Evolutionary conservation across 495 filamentous ascomycete genomes (phyloP), one percentile per base, ranked within the genome.

Genomic region (Penicillium chermesinum): DNA sequence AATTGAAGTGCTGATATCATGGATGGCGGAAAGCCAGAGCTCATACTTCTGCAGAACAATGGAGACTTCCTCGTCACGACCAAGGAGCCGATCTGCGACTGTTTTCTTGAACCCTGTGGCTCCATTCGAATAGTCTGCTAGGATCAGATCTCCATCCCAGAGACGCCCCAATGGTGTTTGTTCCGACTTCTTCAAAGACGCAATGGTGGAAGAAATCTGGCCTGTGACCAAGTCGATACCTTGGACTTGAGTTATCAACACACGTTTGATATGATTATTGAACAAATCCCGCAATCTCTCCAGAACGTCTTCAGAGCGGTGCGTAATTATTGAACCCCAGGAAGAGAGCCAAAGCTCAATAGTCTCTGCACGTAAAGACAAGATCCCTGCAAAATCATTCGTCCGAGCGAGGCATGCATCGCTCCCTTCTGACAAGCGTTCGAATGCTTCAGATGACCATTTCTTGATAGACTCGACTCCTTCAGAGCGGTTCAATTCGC

Each of bases 391-490:
- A 52, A 94, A 83, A 49, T 87, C 82, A 19, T 66, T 56, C 49
- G 81, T 78, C 2, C 61, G 58, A 12, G 73, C 65, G 13, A 95
- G 66, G 8, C 67, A 72, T 15, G 69, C 72, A 30, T 77, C 69
- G 20, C 89, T 68, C 13, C 81, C 80, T 12, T 72, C 52, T 5
- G 86, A 66, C 33, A 94, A 76, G 2, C 74, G 72, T 9, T 78
- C 70, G 27, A 89, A 80, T 6, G 89, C 87, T 40, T 79, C 72
- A 38, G 73, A 76, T 0, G 88, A 86, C 94, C 93, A 98, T 34
- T 70, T 65, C 32, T 76, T 78, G 16, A 93, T 77, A 41, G 80
- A 76, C 40, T 83, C 77, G 20, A 78, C 73, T 0, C 83, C 83
- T 48, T 89, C 79, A 14, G 69, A 52, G 18, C 77, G 77, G 18